A percentile compares a stretch with the other conserved stretches of the same genome.
These are phyloP conservation scores for Lactifluus rugatus DNA, from an alignment of 768 basidiomycete species.

Conservation along the genomic window DNA sequence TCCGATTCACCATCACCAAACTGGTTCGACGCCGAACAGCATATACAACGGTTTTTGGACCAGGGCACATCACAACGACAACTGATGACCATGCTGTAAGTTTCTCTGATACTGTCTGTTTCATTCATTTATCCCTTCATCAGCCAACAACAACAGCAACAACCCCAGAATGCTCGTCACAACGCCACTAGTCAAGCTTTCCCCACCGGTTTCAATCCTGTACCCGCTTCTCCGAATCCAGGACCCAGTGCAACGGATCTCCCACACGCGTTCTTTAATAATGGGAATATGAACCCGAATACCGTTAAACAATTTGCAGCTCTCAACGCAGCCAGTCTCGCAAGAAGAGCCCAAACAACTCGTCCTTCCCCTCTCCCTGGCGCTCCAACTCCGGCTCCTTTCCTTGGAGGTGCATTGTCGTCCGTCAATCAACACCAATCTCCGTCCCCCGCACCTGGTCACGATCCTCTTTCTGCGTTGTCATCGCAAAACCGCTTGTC, in stretches of 20 bases:
- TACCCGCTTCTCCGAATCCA: slow-evolving; percentile 15
- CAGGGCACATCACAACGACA: slow-evolving; percentile 16
- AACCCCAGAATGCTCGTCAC: slow-evolving; percentile 9
- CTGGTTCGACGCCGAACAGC: slow-evolving; percentile 17
- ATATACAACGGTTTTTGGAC: slow-evolving; percentile 16
- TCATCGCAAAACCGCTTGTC: slow-evolving; percentile 18
- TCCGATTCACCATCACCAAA: slow-evolving; percentile 10
- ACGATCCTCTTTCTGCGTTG: slow-evolving; percentile 23
- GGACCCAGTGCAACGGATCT: slow-evolving; percentile 6
- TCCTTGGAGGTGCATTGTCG: slow-evolving; percentile 45
- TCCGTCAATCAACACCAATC: slow-evolving; percentile 23
- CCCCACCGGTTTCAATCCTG: slow-evolving; percentile 8
- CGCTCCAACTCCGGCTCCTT: slow-evolving; percentile 58
- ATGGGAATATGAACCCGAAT: slow-evolving; percentile 44
- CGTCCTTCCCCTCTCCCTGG: slow-evolving; percentile 30
- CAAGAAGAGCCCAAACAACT: slow-evolving; percentile 39
- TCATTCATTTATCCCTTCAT: not conserved
- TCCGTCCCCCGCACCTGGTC: slow-evolving; percentile 20
- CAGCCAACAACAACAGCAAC: slow-evolving; percentile 13
- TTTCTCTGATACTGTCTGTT: not conserved
- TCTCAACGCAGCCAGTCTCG: slow-evolving; percentile 53
- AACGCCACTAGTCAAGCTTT: slow-evolving; percentile 5
- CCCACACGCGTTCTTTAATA: slow-evolving; percentile 2
- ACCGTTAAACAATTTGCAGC: slow-evolving; percentile 78
- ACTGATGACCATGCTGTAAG: slow-evolving; percentile 19